Conservation (phyloP, 1,284 basidiomycete species). For the Inonotus hispidus region DNA sequence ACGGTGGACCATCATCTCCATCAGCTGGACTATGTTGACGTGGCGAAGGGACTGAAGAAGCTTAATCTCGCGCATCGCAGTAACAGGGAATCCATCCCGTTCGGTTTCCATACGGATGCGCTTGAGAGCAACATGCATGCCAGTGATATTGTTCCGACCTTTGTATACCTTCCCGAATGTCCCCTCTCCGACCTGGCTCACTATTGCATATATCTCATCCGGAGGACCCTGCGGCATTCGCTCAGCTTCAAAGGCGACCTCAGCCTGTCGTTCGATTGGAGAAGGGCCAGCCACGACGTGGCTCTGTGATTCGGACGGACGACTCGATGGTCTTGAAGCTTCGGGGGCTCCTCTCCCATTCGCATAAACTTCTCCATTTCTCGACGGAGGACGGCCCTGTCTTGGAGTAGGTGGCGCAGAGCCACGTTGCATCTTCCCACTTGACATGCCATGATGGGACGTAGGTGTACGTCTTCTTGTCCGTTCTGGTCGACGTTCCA, state of each 20-base stretch:
- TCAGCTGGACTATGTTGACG: slow-evolving; percentile 82
- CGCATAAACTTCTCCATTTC: neutral
- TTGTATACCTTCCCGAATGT: slow-evolving; percentile 99
- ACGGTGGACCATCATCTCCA: slow-evolving; percentile 98
- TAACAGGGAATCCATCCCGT: slow-evolving; percentile 97
- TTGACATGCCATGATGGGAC: neutral
- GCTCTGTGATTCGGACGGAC: neutral
- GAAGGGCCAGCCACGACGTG: neutral
- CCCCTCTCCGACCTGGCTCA: slow-evolving; percentile 96
- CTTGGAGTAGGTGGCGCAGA: neutral
- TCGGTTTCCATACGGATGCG: slow-evolving; percentile 98
- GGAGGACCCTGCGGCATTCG: slow-evolving; percentile 24
- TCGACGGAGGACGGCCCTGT: neutral
- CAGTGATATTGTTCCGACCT: slow-evolving; percentile 77
- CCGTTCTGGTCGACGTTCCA: neutral
- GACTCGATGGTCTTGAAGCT: slow-evolving; percentile 1
- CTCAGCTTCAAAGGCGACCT: neutral
- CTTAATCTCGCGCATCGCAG: slow-evolving; percentile 98
- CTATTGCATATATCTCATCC: slow-evolving; percentile 77
- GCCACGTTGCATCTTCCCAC: neutral
- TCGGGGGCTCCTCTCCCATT: neutral
- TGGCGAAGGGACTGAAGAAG: slow-evolving; percentile 89
- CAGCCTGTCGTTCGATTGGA: neutral
- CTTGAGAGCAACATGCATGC: slow-evolving; percentile 85
- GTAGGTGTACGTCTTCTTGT: neutral